Evolutionary conservation across 169 alveolate species (phyloP), one percentile per base, ranked within the genome.

Genomic region (Babesia ovata): DNA sequence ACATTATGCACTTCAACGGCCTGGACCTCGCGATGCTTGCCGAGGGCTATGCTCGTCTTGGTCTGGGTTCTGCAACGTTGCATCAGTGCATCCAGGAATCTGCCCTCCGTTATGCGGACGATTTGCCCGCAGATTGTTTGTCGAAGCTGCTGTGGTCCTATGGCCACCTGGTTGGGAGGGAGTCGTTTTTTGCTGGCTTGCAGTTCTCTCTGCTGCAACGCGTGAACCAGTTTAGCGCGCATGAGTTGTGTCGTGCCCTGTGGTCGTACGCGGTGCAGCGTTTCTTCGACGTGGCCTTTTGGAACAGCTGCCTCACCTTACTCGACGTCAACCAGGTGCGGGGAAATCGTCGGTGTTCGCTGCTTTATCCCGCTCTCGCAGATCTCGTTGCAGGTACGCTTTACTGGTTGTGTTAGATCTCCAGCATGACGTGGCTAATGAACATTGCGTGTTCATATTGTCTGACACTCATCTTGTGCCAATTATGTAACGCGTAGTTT

Each of bases 81-180:
- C 86, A 83, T 48, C 85, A 83, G 28, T 83, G 86, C 50, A 67
- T 83, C 53, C 86, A 73, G 65, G 90, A 83, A 29, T 22, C 63
- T 4, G 62, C 72, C 9, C 65, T 83, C 6, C 28, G 56, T 14
- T 75, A 74, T 36, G 73, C 56, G 50, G 86, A 66, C 22, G 85
- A 74, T 26, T 50, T 83, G 65, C 86, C 90, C 13, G 90, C 90
- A 4, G 90, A 83, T 28, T 83, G 90, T 71, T 46, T 83, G 46
- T n/a, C 90, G 42, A 83, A 75, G 71, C 44, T 83, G 13, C 57
- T 83, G 19, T 59, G 63, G 67, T 21, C 90, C 10, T 83, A 83
- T 61, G 90, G 81, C 7, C 63, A 45, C 54, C 46, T 83, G 16
- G 67, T 52, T 21, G 90, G 85, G 16, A 26, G 44, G 16, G 74